A percentile compares a stretch with the other conserved stretches of the same genome.
Conservation (phyloP, 331 rosid species). For the Pyracantha coccinea region DNA sequence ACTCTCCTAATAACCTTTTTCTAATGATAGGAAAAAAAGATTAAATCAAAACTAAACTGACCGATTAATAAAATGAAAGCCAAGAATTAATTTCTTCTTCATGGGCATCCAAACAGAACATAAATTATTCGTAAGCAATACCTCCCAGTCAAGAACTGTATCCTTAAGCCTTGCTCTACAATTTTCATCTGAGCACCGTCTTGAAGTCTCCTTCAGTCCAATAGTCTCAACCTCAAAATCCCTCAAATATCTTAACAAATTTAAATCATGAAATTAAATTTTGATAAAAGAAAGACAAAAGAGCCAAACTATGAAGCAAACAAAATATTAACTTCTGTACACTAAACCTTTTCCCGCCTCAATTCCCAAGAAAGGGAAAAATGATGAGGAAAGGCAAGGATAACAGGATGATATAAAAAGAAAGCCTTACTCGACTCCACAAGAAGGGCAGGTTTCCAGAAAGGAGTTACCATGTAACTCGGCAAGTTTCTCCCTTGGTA, state of each 20-base stretch:
- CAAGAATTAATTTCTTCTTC: not conserved
- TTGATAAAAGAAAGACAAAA: not conserved
- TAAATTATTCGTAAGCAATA: conserved; percentile 19
- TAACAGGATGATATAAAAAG: not conserved
- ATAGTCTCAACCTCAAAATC: conserved; percentile 96
- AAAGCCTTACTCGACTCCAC: conserved; percentile 80
- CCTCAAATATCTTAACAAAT: conserved; percentile 62
- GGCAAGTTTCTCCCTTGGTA: conserved; percentile 90
- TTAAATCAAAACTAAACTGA: not conserved
- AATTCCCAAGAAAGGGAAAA: not conserved
- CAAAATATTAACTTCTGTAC: not conserved
- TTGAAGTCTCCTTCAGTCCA: conserved; percentile 90
- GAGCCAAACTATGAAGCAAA: not conserved
- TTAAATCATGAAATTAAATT: conserved; percentile 13
- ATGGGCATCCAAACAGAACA: conserved; percentile 1
- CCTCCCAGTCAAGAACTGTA: conserved; percentile 99
- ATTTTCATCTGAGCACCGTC: conserved; percentile 62
- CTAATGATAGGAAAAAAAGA: not conserved
- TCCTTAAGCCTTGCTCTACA: conserved; percentile 82
- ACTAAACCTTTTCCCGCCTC: not conserved
- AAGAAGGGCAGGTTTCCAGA: conserved; percentile 89
- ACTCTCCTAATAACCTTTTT: too few species aligned
- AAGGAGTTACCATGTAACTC: conserved; percentile 97
- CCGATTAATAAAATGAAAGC: not conserved
- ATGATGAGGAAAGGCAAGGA: not conserved